Evolutionary conservation across 1,284 basidiomycete genomes (phyloP), one percentile per base, ranked within the genome.

Genomic region (Neotropicomus parvogracilis): DNA sequence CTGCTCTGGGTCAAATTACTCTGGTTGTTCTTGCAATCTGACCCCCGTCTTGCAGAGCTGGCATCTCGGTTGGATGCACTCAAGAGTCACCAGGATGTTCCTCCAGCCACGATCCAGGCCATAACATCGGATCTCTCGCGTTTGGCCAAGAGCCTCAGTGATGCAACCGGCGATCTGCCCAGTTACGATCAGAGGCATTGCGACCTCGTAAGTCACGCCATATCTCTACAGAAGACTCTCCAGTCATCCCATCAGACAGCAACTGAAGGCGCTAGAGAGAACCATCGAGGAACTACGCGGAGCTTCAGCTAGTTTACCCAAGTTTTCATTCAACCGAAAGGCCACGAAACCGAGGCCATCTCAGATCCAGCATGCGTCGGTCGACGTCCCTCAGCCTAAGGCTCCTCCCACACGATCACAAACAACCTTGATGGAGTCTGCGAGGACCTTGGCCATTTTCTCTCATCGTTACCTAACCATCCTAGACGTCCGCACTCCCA

Each of bases 251-350:
- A 42, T 50, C 35, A 40, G 41, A 36, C 50, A 86, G 86, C 79
- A 81, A 77, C 60, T 88, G 40, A 80, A 78, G 58, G 64, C 64
- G 11, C 62, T 85, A 14, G 83, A 85, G 60, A 68, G 71, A 47
- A 63, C 66, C 10, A 53, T 89, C 3, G 75, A 82, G 41, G 68
- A 72, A 1, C 61, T 83, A 6, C 73, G 80, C 13, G 62, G 69
- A 6, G 62, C 72, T 17, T 66, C 70, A 4, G 64, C 67, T 9
- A 71, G 78, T 4, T 81, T 80, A 56, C 60, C 78, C 0, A 86
- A 78, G 52, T 92, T 92, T 59, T 66, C 80, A 0, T 91, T 91
- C 73, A 87, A 81, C 58, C 77, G 81, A 16, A 84, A 76, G 55
- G 53, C 67, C 4, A 45, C 59, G n/a, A 52, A 65, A 26, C 32